Base-by-base conservation (phyloP, 2,329 filamentous ascomycete species). In the Monilinia fructigena region DNA sequence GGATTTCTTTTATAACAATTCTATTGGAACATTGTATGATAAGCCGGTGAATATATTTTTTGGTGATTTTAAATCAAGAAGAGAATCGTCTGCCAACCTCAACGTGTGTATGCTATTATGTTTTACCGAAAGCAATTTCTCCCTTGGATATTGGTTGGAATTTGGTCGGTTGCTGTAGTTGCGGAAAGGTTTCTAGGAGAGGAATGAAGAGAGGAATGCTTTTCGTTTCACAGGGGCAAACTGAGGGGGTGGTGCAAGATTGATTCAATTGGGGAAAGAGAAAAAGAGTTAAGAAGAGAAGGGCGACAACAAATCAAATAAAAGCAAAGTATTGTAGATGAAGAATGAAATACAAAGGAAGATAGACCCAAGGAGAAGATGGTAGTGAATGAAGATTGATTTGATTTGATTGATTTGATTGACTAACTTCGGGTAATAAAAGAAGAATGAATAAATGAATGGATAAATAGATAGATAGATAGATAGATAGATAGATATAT, bases 121-220 rank as follows among this genome's bases (percentile, higher is more conserved):
- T 52, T 20, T n/a, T 7, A 35, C 63, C 52, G 60, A 64, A 64
- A 64, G 53, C 20, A 64, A n/a, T 20, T n/a, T 50, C 11, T 31
- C 59, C 59, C 31, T 52, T n/a, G 28, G 38, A 20, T 31, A n/a
- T 45, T 20, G 31, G 16, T 60, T 31, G 55, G 40, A 35, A 16
- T 42, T 52, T 60, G 47, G 8, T 65, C 28, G 54, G 63, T 65
- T 65, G 63, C 56, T 65, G 55, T 28, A 58, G 48, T 50, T 35
- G 58, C 50, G 52, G 23, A n/a, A 42, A 66, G 18, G 7, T 28
- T 54, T 20, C 28, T 28, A 18, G 42, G 35, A 31, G 63, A 66
- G 65, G 65, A 66, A 66, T 66, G 65, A 48, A 64, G 35, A 42
- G 40, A 56, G 61, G 65, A 66, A 66, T 66, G 65, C 38, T 58